Percentiles rank a stretch among this genome's conserved stretches.
Conservation (phyloP, 2,329 filamentous ascomycete species). For the Rhexocercosporidium sp. region DNA sequence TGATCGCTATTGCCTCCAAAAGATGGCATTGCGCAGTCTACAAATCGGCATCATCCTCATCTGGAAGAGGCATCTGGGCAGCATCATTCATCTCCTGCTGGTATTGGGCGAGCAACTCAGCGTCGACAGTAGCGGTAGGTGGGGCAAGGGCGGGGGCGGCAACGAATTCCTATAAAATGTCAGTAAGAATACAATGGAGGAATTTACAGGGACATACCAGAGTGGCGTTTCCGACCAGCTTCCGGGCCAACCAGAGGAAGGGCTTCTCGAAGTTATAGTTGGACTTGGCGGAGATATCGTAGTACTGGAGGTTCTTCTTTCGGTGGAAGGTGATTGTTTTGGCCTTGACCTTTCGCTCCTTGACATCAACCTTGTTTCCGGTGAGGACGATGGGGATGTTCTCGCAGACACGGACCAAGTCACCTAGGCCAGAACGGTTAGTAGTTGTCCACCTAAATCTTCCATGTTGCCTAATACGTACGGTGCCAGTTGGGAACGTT, state of each 20-base stretch:
- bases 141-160: slow-evolving; percentile 93
- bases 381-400: slow-evolving; percentile 98
- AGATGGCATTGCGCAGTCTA: slow-evolving; percentile 34
- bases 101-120: slow-evolving; percentile 80
- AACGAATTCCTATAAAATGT: slow-evolving; percentile 79
- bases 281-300: slow-evolving; percentile 99
- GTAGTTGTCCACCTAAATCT: neutral
- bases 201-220: slow-evolving; percentile 62
- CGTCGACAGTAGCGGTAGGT: slow-evolving; percentile 88
- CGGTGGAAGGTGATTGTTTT: slow-evolving; percentile 99
- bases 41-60: slow-evolving; percentile 82
- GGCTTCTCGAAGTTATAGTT: slow-evolving; percentile 99
- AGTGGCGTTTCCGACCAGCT: slow-evolving; percentile 92
- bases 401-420: slow-evolving; percentile 98
- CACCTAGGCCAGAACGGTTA: slow-evolving; percentile 62
- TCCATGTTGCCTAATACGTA: slow-evolving; percentile 57
- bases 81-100: slow-evolving; percentile 87
- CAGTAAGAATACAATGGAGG: slow-evolving; percentile 31
- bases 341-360: slow-evolving; percentile 99
- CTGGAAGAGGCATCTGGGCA: slow-evolving; percentile 83
- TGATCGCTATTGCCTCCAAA: slow-evolving; percentile 29
- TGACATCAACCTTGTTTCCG: slow-evolving; percentile 99
- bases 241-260: slow-evolving; percentile 98
- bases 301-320: slow-evolving; percentile 99
- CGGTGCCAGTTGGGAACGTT: slow-evolving; percentile 99